Percentiles rank a stretch among this genome's conserved stretches.
phyloP scores from a whole-genome alignment of 2,329 filamentous ascomycete species.

The Atkinsonella texensis region DNA sequence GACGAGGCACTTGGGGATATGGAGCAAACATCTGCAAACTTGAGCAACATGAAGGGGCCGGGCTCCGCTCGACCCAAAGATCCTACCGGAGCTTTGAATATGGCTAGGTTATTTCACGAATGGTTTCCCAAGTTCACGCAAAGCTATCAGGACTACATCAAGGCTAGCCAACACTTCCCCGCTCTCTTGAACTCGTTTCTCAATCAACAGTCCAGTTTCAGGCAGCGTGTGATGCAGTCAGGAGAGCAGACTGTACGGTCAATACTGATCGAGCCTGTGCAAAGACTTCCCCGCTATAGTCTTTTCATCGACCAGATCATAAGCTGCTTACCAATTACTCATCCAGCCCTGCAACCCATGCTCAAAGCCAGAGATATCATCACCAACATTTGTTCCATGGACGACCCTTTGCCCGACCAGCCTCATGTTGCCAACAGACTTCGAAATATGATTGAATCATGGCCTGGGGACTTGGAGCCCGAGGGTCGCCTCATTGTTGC shows the following conservation, averaged over 20 bases:
- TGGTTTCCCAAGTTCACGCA: conserved; percentile 91
- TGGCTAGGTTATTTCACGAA: conserved; percentile 72
- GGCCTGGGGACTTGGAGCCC: conserved; percentile 61
- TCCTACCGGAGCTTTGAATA: conserved; percentile 62
- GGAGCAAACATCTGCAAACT: conserved; percentile 38
- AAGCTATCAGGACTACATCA: conserved; percentile 88
- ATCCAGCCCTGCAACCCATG: conserved; percentile 72
- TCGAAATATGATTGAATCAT: conserved; percentile 63
- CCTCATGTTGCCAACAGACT: conserved; percentile 63
- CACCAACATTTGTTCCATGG: conserved; percentile 91
- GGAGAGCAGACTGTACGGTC: conserved; percentile 88
- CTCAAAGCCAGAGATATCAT: conserved; percentile 87
- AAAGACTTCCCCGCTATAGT: conserved; percentile 86
- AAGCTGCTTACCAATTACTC: conserved; percentile 69
- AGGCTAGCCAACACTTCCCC: conserved; percentile 77
- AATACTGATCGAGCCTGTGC: conserved; percentile 89
- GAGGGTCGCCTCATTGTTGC: conserved; percentile 70
- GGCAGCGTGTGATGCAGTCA: conserved; percentile 64
- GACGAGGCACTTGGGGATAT: conserved; percentile 68
- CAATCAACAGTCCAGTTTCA: conserved; percentile 71
- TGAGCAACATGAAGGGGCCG: conserved; percentile 31
- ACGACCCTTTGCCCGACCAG: conserved; percentile 57
- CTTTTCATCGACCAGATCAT: conserved; percentile 94
- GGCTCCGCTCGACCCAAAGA: conserved; percentile 45
- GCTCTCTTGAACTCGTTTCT: conserved; percentile 69